These are phyloP conservation scores for Plasmopara muralis DNA, from an alignment of 352 stramenopile genomes.

Conservation along the genomic window DNA sequence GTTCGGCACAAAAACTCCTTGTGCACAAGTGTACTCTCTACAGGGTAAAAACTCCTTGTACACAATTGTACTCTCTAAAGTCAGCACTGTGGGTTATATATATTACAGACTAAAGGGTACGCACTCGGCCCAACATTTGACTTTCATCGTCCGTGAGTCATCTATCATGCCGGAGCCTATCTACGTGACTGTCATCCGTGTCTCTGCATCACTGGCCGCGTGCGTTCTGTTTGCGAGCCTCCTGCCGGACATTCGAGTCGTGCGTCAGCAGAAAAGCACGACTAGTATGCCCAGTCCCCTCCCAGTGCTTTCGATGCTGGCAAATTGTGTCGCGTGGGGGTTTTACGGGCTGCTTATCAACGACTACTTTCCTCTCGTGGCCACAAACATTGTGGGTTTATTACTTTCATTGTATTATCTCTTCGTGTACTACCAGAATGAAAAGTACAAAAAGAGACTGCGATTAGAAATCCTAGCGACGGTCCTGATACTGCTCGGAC, in stretches of 20 bases:
- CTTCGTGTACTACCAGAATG: constrained; percentile 35
- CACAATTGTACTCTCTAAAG: too few relatives aligned
- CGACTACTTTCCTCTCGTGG: constrained; percentile 49
- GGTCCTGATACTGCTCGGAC: constrained; percentile 18
- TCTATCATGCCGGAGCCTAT: constrained; percentile 19
- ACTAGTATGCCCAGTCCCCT: constrained; percentile 30
- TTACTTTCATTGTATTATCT: constrained; percentile 39
- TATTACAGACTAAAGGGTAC: too few relatives aligned
- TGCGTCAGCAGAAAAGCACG: constrained; percentile 28
- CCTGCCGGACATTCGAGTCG: constrained; percentile 28
- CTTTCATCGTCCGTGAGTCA: background rate
- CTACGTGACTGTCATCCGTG: constrained; percentile 28
- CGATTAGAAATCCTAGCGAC: constrained; percentile 24
- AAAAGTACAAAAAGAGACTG: constrained; percentile 15
- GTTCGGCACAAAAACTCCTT: too few relatives aligned
- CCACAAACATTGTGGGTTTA: constrained; percentile 44
- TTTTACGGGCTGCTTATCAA: constrained; percentile 42
- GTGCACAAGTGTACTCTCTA: too few relatives aligned
- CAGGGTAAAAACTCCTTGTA: too few relatives aligned
- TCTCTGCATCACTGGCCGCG: constrained; percentile 35
- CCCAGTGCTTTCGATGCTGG: constrained; percentile 53
- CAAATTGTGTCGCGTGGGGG: constrained; percentile 51
- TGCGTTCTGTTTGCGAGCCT: constrained; percentile 45
- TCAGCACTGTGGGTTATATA: too few relatives aligned
- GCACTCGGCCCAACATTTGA: too few relatives aligned